These are phyloP conservation scores for Bonia amplexicaulis DNA, from an alignment of 176 grass and related monocot genomes.

Conservation along the genomic window DNA sequence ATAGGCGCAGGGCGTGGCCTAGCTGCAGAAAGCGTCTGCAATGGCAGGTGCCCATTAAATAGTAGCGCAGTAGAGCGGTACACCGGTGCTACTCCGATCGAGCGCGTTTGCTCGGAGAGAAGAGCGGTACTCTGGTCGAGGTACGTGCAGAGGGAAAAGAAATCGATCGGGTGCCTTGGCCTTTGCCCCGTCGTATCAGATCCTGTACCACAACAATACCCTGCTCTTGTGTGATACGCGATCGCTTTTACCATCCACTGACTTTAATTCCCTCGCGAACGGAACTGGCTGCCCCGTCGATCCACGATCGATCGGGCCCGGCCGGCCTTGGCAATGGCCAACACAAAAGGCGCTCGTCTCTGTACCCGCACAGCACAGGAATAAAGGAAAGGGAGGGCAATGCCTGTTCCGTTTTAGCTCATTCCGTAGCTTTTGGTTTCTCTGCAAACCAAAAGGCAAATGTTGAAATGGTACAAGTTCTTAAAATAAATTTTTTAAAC, in stretches of 20 bases:
- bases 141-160: not conserved
- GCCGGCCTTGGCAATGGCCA: not conserved
- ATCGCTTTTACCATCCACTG: too few relatives aligned
- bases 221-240: not conserved
- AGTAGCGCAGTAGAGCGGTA: too few relatives aligned
- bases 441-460: too few relatives aligned
- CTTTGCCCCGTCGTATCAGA: not conserved
- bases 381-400: not conserved
- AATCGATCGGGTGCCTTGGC: not conserved
- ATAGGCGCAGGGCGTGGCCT: not conserved
- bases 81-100: too few relatives aligned
- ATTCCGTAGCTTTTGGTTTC: too few relatives aligned
- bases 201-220: not conserved
- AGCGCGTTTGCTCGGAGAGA: too few relatives aligned
- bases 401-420: too few relatives aligned
- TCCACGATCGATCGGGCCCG: not conserved
- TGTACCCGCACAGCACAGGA: conserved; percentile 5
- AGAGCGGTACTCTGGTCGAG: not conserved
- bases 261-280: not conserved
- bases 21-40: not conserved
- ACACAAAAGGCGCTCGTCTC: not conserved
- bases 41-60: not conserved
- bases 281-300: not conserved
- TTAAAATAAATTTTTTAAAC: too few relatives aligned
- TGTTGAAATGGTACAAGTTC: rapidly evolving